Conservation (phyloP, 179 eudicot genomes). For the Heliamphora pulchella region DNA sequence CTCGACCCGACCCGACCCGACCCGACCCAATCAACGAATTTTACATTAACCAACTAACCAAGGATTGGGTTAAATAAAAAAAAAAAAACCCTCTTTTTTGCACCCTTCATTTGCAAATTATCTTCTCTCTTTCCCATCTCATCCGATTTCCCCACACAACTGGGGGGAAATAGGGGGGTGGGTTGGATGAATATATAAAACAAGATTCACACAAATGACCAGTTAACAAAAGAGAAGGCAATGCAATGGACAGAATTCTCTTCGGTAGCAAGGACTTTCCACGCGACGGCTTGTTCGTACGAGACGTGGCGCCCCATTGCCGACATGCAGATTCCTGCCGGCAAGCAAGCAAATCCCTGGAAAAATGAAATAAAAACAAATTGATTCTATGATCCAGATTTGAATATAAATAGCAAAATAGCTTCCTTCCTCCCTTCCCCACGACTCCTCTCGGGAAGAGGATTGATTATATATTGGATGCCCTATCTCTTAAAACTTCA, state of each 20-base stretch:
- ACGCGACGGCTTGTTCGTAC: constrained; percentile 49
- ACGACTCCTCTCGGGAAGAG: too few species aligned
- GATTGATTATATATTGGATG: neutral
- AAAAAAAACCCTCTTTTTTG: neutral
- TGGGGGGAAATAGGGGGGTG: neutral
- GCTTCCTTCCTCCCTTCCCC: neutral
- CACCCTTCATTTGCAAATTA: neutral
- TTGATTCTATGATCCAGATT: neutral
- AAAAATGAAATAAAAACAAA: neutral
- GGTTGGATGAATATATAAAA: neutral
- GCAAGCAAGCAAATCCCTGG: constrained; percentile 49
- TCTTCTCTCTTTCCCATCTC: neutral
- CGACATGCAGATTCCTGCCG: constrained; percentile 53
- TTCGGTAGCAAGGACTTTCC: constrained; percentile 47
- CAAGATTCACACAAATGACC: constrained; percentile 34
- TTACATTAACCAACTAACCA: too few species aligned
- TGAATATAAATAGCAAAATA: neutral
- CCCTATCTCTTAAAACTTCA: neutral
- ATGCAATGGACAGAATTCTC: constrained; percentile 42
- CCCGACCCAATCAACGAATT: too few species aligned
- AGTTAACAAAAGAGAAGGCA: constrained; percentile 52
- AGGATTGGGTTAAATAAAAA: too few species aligned
- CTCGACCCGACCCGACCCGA: too few species aligned
- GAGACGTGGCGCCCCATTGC: constrained; percentile 53
- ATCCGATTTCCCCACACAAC: neutral